Conservation (phyloP, 2,329 filamentous ascomycete genomes). For the Trichophyton simii region DNA sequence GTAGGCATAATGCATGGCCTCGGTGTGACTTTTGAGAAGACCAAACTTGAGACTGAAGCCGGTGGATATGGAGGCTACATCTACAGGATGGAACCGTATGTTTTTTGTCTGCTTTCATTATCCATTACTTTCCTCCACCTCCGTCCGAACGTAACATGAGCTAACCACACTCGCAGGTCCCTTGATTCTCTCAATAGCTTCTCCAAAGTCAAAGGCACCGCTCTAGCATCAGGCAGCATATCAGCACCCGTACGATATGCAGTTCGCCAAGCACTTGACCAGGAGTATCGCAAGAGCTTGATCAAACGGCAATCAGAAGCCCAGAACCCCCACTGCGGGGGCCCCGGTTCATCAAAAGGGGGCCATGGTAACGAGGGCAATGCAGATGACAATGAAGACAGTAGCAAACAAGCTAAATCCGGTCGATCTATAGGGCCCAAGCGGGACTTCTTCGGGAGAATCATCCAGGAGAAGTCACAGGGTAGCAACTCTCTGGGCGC, state of each 20-base stretch:
- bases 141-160: neutral
- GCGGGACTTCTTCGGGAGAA: slow-evolving; percentile 74
- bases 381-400: slow-evolving; percentile 12
- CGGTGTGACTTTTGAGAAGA: slow-evolving; percentile 67
- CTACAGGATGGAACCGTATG: slow-evolving; percentile 89
- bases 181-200: slow-evolving; percentile 71
- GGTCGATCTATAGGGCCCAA: slow-evolving; percentile 39
- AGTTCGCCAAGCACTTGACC: slow-evolving; percentile 82
- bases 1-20: slow-evolving; percentile 73
- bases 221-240: slow-evolving; percentile 40
- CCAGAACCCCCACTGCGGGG: slow-evolving; percentile 52
- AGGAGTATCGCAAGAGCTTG: slow-evolving; percentile 69
- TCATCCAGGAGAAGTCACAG: slow-evolving; percentile 36
- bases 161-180: slow-evolving; percentile 28
- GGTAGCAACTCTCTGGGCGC: neutral
- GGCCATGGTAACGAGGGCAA: slow-evolving; percentile 13
- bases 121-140: neutral
- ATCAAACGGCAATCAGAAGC: slow-evolving; percentile 53
- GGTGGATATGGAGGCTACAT: slow-evolving; percentile 56
- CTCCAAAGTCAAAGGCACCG: slow-evolving; percentile 25
- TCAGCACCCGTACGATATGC: slow-evolving; percentile 75
- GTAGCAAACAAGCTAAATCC: slow-evolving; percentile 21
- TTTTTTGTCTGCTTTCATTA: slow-evolving; percentile 18
- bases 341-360: slow-evolving; percentile 21
- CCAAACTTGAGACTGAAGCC: slow-evolving; percentile 60